Percentiles rank a stretch among this genome's conserved stretches.
These are phyloP conservation scores for Dunaliella sp. DNA, from an alignment of 139 green algal species.

Conservation along the genomic window DNA sequence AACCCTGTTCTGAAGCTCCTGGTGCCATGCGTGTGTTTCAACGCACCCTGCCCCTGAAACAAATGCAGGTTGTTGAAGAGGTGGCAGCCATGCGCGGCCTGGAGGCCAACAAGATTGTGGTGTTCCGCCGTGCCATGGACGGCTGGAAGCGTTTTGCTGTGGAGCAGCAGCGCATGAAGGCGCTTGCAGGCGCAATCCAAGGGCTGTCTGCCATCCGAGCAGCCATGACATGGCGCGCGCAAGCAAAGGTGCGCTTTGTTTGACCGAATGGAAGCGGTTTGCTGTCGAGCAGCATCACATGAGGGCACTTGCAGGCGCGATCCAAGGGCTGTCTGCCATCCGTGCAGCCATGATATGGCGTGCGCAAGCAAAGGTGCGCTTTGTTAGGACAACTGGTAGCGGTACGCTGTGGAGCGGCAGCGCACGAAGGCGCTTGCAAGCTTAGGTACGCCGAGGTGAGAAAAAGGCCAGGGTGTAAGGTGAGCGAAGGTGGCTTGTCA, in stretches of 20 bases:
- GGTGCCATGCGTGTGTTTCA: too few species aligned
- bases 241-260: neutral
- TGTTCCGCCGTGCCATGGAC: conserved; percentile 11
- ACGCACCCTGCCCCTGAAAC: too few species aligned
- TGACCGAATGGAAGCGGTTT: neutral
- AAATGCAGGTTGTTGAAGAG: conserved; percentile 17
- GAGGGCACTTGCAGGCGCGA: neutral
- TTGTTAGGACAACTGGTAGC: conserved; percentile 4
- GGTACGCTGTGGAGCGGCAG: neutral
- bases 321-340: neutral
- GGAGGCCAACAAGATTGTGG: conserved; percentile 2
- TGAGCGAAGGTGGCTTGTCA: too few species aligned
- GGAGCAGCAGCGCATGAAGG: neutral
- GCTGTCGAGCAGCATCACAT: neutral
- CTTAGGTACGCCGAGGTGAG: too few species aligned
- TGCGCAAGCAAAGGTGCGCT: neutral
- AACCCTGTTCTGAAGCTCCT: too few species aligned
- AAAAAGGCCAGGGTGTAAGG: too few species aligned
- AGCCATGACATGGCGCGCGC: neutral
- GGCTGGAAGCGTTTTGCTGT: neutral
- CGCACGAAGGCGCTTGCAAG: neutral
- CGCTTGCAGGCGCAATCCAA: neutral
- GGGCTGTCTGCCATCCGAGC: neutral
- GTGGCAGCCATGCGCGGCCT: conserved; percentile 10
- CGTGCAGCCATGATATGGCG: neutral